Percentiles rank a stretch among this genome's conserved stretches.
These are phyloP conservation scores for Babesia microti DNA, from an alignment of 169 alveolate genomes.

Conservation along the genomic window DNA sequence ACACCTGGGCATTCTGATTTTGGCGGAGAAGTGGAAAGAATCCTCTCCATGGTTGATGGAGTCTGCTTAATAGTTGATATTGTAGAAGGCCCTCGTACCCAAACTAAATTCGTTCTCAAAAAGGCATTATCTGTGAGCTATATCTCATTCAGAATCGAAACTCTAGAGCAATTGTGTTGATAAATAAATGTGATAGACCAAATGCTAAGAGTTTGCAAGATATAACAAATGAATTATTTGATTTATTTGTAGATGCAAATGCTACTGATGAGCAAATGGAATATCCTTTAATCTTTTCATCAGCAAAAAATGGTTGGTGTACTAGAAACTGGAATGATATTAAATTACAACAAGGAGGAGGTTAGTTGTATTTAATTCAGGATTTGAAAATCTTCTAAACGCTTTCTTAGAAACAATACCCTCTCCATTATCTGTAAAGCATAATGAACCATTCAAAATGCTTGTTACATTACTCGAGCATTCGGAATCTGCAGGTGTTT, in stretches of 20 bases:
- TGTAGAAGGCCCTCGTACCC: slow-evolving; percentile 88
- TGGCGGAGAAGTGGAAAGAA: slow-evolving; percentile 96
- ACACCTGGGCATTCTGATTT: slow-evolving; percentile 94
- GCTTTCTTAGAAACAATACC: slow-evolving; percentile 23
- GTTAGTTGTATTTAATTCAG: no score
- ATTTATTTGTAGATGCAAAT: slow-evolving; percentile 73
- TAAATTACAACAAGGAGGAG: slow-evolving; percentile 13
- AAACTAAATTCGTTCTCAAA: slow-evolving; percentile 66
- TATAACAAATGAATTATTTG: slow-evolving; percentile 85
- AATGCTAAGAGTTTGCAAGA: slow-evolving; percentile 66
- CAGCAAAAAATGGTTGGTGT: slow-evolving; percentile 80
- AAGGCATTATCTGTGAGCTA: slow-evolving; percentile 50
- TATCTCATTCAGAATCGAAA: slow-evolving; percentile 38
- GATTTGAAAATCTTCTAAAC: slow-evolving; percentile 20
- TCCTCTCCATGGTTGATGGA: slow-evolving; percentile 90
- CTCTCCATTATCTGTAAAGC: no score
- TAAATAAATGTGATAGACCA: slow-evolving; percentile 62
- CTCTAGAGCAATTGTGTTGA: slow-evolving; percentile 52
- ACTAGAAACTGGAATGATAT: slow-evolving; percentile 32
- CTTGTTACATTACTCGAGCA: slow-evolving; percentile 58
- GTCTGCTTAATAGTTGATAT: slow-evolving; percentile 89
- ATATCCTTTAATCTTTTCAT: slow-evolving; percentile 81
- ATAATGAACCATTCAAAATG: slow-evolving; percentile 41
- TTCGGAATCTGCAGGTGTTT: slow-evolving; percentile 58
- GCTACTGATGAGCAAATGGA: slow-evolving; percentile 83